Percentiles rank a stretch among this genome's conserved stretches.
phyloP scores from a whole-genome alignment of 371 early-diverging fungal species.

The Batrachochytrium dendrobatidis region DNA sequence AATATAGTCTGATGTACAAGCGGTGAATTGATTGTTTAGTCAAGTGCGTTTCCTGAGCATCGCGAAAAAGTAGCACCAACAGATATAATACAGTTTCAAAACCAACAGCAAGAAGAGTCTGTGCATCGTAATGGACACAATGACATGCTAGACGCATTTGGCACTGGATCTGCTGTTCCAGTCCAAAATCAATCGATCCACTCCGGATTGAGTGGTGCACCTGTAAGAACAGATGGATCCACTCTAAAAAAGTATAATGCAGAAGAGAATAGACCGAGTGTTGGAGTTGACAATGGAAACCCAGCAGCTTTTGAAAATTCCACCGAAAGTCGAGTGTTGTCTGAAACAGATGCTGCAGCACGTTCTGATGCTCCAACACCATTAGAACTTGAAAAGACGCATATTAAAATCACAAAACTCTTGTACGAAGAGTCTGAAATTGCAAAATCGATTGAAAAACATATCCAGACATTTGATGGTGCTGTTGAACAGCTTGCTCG shows the following conservation, averaged over 20 bases:
- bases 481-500: constrained; percentile 24
- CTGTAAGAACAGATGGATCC: too few species aligned
- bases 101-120: constrained; percentile 23
- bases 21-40: constrained; percentile 7
- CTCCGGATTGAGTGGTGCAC: too few species aligned
- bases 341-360: too few species aligned
- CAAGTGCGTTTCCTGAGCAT: constrained; percentile 31
- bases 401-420: not conserved
- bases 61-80: constrained; percentile 29
- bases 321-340: too few species aligned
- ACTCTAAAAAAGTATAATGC: too few species aligned
- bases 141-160: constrained; percentile 28
- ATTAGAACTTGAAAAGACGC: not conserved
- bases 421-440: constrained; percentile 7
- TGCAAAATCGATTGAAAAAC: constrained; percentile 10
- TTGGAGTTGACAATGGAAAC: too few species aligned
- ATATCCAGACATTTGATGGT: constrained; percentile 33
- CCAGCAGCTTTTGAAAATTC: too few species aligned
- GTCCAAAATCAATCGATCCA: constrained; percentile 1
- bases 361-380: not conserved
- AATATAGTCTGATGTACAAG: not conserved
- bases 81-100: constrained; percentile 29
- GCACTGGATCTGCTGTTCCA: constrained; percentile 11
- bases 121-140: constrained; percentile 13
- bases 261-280: too few species aligned